Evolutionary conservation across 2,329 filamentous ascomycete genomes (phyloP), one percentile per base, ranked within the genome.

Genomic region (Ascocoryne sarcoides): DNA sequence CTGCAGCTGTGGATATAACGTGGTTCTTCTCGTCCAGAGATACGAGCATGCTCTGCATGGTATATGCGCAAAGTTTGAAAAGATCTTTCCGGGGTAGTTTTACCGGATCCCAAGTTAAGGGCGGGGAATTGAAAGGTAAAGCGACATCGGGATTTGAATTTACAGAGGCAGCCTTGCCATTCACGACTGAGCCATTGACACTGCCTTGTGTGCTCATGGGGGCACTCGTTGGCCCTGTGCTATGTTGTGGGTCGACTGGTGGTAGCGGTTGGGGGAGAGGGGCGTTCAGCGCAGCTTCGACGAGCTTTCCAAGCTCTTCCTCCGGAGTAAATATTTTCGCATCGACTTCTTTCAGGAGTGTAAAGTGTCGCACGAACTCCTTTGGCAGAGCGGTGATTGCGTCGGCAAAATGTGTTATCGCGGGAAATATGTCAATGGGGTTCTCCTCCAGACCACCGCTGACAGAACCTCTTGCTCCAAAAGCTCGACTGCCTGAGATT

Each of bases 11-110:
- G 28, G 85, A 83, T 42, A 96, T 83, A 52, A 98, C 92, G 53
- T 95, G 89, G 52, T 95, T 95, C 66, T 98, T 98, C 65, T 98
- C 92, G 58, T 98, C 92, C 28, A 96, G 74, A 1, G 89, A 90
- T 35, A 87, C 78, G 32, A 96, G 77, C 70, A 96, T 84, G 53
- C 89, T 84, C 50, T 82, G 77, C 38, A 95, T 81, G 49, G 84
- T 82, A 53, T 79, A 72, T 28, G 87, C 81, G 39, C 90, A 79
- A 45, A 86, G 80, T 54, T 80, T 77, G 59, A 90, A 94, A 31
- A 89, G 69, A 55, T 83, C 76, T 50, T 86, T 79, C 49, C 81
- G 76, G 38, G 72, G 73, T 32, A 83, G 60, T 54, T 83, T 81
- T 52, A 67, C 67, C 26, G 68, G 65, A 49, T 75, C 71, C 58